phyloP scores from a whole-genome alignment of 805 yeast species.

The Yarrowia sp. region DNA sequence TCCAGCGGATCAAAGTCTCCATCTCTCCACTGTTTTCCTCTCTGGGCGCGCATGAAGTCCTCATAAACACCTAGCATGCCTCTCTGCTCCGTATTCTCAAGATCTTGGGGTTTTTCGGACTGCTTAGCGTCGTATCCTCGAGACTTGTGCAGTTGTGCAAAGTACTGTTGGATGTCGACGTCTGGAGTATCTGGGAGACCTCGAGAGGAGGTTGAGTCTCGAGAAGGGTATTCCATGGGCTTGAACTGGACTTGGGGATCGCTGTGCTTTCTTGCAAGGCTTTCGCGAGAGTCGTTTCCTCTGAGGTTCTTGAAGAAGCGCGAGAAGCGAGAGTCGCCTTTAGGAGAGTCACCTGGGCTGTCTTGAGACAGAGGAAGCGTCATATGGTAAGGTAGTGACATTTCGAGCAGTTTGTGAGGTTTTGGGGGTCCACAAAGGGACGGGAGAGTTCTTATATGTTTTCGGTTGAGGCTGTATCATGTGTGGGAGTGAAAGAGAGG shows the following conservation, averaged over 20 bases:
- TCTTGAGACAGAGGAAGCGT: not conserved
- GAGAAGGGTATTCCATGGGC: not conserved
- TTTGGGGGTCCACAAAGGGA: not conserved
- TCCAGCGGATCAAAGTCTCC: not conserved
- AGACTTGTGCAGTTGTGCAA: not conserved
- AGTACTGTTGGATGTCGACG: conserved; percentile 2
- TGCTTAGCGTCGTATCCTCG: not conserved
- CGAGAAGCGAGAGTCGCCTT: conserved; percentile 4
- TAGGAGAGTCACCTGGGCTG: conserved; percentile 1
- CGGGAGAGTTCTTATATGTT: not conserved
- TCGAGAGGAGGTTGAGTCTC: not conserved
- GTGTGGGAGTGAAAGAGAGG: too few species aligned
- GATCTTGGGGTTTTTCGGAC: not conserved
- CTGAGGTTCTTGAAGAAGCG: conserved; percentile 9
- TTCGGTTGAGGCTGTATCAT: not conserved
- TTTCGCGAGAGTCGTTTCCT: not conserved
- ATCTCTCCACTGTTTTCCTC: conserved; percentile 3
- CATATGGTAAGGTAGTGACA: conserved; percentile 14
- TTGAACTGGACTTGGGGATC: not conserved
- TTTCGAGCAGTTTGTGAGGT: not conserved
- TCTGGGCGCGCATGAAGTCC: conserved; percentile 10
- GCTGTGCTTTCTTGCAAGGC: not conserved
- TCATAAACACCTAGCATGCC: conserved; percentile 9
- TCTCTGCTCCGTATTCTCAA: not conserved
- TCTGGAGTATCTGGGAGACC: not conserved